Percentiles rank a stretch among this genome's conserved stretches.
Conservation (phyloP, 2,329 filamentous ascomycete genomes). For the Aureobasidium musti region DNA sequence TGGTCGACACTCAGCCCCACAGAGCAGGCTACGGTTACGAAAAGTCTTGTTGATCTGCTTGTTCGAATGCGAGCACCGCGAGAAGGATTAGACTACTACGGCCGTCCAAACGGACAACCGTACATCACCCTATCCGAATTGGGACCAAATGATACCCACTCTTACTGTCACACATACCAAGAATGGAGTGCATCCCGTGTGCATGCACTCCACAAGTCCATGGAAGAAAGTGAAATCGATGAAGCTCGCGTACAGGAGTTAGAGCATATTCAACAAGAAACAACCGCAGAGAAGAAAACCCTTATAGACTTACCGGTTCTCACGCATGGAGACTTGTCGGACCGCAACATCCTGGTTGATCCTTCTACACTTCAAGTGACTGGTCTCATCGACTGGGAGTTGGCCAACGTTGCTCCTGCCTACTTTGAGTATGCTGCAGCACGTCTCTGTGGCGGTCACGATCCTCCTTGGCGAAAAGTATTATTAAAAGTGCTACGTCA, state of each 20-base stretch:
- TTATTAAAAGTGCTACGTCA: slow-evolving; percentile 3
- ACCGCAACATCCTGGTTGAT: background rate
- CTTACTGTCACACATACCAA: too few species aligned
- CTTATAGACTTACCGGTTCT: background rate
- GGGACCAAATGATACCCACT: too few species aligned
- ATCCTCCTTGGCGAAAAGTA: background rate
- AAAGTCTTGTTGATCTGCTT: too few species aligned
- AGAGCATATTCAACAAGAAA: background rate
- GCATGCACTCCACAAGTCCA: background rate
- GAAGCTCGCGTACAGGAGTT: slow-evolving; percentile 5
- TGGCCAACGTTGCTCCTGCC: slow-evolving; percentile 6
- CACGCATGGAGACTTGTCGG: background rate
- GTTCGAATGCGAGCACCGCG: too few species aligned
- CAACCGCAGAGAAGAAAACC: background rate
- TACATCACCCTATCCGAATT: too few species aligned
- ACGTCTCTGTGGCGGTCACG: background rate
- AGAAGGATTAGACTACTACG: too few species aligned
- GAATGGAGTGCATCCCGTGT: background rate
- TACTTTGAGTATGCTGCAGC: slow-evolving; percentile 3
- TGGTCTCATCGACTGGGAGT: background rate
- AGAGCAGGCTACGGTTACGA: too few species aligned
- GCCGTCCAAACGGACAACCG: too few species aligned
- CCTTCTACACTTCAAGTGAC: background rate
- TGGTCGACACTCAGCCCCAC: too few species aligned
- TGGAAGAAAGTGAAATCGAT: background rate